phyloP scores from a whole-genome alignment of 345 rosid genomes.

The Syzygium aromaticum region DNA sequence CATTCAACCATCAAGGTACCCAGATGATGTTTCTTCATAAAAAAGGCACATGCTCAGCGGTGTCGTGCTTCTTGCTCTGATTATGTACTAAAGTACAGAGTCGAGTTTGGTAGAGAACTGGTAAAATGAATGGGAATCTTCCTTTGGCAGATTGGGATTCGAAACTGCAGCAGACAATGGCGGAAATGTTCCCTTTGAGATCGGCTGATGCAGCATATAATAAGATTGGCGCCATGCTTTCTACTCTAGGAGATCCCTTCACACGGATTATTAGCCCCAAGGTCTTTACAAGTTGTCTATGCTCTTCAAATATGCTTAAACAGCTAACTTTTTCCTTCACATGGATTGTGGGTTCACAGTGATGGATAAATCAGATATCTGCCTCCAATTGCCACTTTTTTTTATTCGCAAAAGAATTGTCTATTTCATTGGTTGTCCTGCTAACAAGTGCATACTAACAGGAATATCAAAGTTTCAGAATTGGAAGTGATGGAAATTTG shows the following conservation, averaged over 20 bases:
- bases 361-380: not conserved
- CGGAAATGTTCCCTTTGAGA: constrained; percentile 72
- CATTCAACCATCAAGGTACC: constrained; percentile 81
- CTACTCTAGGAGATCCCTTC: constrained; percentile 89
- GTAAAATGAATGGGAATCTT: not conserved
- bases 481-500: constrained; percentile 80
- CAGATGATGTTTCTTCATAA: not conserved
- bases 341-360: not conserved
- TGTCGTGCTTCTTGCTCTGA: not conserved
- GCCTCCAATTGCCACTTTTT: not conserved
- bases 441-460: constrained; percentile 6
- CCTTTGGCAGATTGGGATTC: constrained; percentile 71
- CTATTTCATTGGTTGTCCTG: not conserved
- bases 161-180: constrained; percentile 86
- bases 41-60: not conserved
- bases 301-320: not conserved
- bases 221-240: constrained; percentile 72
- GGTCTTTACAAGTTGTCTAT: constrained; percentile 19
- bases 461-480: constrained; percentile 89
- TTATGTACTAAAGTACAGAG: not conserved
- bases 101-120: not conserved
- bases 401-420: not conserved
- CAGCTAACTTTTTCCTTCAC: not conserved
- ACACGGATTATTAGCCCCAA: constrained; percentile 88
- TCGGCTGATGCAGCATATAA: constrained; percentile 80